These are phyloP conservation scores for Crithidia thermophila DNA, from an alignment of 208 protist genomes.

Conservation along the genomic window DNA sequence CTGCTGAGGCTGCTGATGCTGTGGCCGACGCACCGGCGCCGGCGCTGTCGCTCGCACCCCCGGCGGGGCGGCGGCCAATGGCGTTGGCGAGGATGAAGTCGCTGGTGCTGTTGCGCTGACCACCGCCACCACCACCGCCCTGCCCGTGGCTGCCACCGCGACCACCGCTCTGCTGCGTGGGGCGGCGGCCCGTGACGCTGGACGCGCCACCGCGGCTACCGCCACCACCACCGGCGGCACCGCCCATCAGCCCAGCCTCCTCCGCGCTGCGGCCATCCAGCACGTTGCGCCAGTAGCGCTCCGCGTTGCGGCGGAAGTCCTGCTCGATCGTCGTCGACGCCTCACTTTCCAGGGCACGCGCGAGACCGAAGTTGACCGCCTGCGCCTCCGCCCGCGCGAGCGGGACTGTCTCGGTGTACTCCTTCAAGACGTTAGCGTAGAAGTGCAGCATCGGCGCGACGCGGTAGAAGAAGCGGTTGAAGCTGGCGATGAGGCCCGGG, in stretches of 20 bases:
- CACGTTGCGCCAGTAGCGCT: conserved; percentile 88
- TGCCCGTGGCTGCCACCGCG: background rate
- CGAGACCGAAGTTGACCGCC: conserved; percentile 45
- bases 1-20: conserved; percentile 5
- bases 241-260: conserved; percentile 26
- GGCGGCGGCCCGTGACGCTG: conserved; percentile 4
- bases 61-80: conserved; percentile 19
- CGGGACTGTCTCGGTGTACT: conserved; percentile 45
- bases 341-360: conserved; percentile 61
- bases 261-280: conserved; percentile 69
- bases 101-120: conserved; percentile 24
- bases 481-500: conserved; percentile 53
- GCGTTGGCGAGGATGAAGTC: conserved; percentile 28
- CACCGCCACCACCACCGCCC: conserved; percentile 14
- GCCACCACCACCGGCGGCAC: conserved; percentile 19
- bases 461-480: conserved; percentile 85
- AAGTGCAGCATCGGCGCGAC: conserved; percentile 79
- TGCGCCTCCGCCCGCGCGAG: conserved; percentile 49
- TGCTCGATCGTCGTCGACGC: conserved; percentile 63
- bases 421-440: conserved; percentile 55
- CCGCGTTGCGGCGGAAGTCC: conserved; percentile 86
- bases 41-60: background rate
- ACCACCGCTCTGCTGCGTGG: conserved; percentile 14
- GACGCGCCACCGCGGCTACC: background rate
- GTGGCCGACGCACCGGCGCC: background rate